A percentile compares a stretch with the other conserved stretches of the same genome.
Conservation (phyloP, 2,329 filamentous ascomycete genomes). For the Zalaria sp. region DNA sequence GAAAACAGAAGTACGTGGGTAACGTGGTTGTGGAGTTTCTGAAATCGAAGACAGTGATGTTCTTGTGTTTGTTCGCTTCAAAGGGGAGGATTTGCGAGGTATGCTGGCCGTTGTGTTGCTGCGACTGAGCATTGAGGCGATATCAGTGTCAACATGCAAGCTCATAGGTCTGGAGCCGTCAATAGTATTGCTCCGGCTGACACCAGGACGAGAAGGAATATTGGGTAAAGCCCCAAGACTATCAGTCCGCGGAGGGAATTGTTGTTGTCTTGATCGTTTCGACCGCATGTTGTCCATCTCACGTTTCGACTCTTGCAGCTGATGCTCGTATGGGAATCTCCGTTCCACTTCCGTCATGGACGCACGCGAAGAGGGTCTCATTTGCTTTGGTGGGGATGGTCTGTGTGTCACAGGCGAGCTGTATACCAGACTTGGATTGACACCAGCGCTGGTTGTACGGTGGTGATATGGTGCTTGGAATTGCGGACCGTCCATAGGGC, state of each 20-base stretch:
- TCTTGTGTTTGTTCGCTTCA: constrained; percentile 27
- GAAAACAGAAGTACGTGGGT: constrained; percentile 28
- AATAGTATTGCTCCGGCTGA: constrained; percentile 33
- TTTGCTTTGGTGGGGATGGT: constrained; percentile 2
- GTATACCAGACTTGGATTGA: constrained; percentile 32
- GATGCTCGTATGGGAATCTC: constrained; percentile 21
- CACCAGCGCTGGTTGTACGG: constrained; percentile 20
- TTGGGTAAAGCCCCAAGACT: neutral
- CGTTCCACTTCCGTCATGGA: neutral
- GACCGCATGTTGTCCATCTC: constrained; percentile 14
- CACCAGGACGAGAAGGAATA: constrained; percentile 10
- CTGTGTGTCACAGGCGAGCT: constrained; percentile 17
- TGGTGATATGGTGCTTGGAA: neutral
- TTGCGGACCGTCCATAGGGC: constrained; percentile 5
- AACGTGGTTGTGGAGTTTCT: constrained; percentile 22
- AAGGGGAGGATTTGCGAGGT: constrained; percentile 29
- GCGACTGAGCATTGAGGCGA: constrained; percentile 15
- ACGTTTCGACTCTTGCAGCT: constrained; percentile 18
- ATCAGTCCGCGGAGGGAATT: neutral
- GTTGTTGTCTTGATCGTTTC: neutral
- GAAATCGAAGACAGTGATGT: constrained; percentile 29
- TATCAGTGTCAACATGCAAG: constrained; percentile 10
- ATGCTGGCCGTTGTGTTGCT: constrained; percentile 19
- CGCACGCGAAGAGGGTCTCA: neutral
- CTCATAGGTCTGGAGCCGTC: constrained; percentile 14